phyloP scores from a whole-genome alignment of 1,284 basidiomycete genomes.

The Stygiomarasmius scandens region DNA sequence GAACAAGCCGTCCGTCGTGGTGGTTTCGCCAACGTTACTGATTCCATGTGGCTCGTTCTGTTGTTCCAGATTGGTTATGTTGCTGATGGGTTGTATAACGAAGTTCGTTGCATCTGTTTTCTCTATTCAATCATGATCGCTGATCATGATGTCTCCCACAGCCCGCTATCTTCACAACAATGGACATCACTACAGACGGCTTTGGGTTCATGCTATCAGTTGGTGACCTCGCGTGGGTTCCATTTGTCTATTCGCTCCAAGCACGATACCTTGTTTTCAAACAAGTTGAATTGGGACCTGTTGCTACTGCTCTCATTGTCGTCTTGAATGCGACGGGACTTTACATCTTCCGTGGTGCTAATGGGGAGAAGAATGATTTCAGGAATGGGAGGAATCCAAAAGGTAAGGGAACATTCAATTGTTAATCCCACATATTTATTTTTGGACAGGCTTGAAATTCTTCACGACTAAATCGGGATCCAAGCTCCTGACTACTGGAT shows the following conservation, averaged over 20 bases:
- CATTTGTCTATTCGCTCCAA: constrained; percentile 93
- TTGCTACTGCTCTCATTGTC: constrained; percentile 65
- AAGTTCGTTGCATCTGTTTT: constrained; percentile 51
- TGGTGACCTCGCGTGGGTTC: constrained; percentile 94
- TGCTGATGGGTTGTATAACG: constrained; percentile 85
- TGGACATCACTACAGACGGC: constrained; percentile 98
- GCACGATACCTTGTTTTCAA: constrained; percentile 92
- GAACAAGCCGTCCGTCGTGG: constrained; percentile 84
- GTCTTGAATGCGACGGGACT: constrained; percentile 79
- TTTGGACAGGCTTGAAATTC: constrained; percentile 67
- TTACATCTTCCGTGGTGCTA: constrained; percentile 89
- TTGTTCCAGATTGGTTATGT: constrained; percentile 91
- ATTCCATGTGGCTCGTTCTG: constrained; percentile 91
- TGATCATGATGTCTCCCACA: constrained; percentile 28
- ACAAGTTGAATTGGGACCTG: constrained; percentile 77
- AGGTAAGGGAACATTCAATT: constrained; percentile 52
- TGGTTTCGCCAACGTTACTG: constrained; percentile 72
- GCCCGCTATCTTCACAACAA: constrained; percentile 89
- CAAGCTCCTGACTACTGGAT: constrained; percentile 91
- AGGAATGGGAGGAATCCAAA: constrained; percentile 93
- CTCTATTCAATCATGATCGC: background rate
- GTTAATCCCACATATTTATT: constrained; percentile 8
- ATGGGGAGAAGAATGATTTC: constrained; percentile 96
- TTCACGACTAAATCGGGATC: constrained; percentile 88
- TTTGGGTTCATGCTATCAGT: constrained; percentile 99